Evolutionary conservation across 805 yeast genomes (phyloP).

Genomic region (Saccharomycopsis malanga): DNA sequence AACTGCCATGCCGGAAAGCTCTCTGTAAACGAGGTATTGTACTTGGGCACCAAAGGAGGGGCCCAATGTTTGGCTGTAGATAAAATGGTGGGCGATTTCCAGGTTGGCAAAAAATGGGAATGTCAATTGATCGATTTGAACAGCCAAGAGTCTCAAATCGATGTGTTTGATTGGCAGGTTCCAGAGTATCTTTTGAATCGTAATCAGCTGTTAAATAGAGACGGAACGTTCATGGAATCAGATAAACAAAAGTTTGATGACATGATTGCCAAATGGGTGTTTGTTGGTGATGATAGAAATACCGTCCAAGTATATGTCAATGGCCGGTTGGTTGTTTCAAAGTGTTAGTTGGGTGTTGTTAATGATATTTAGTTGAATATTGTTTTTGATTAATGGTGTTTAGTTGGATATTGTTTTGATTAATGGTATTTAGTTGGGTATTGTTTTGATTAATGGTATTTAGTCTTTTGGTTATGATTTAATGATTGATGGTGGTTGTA

Average conservation of each 20-base stretch:
- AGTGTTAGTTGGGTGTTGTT: no score
- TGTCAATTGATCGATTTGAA: conserved; percentile 67
- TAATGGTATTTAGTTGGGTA: no score
- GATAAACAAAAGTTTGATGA: conserved; percentile 42
- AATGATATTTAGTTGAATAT: no score
- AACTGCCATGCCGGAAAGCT: conserved; percentile 42
- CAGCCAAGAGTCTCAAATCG: conserved; percentile 51
- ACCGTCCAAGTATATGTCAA: conserved; percentile 74
- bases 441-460: no score
- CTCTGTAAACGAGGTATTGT: conserved; percentile 63
- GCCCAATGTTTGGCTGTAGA: conserved; percentile 65
- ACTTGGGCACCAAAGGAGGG: conserved; percentile 84
- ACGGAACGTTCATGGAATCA: conserved; percentile 20
- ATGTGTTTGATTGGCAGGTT: conserved; percentile 69
- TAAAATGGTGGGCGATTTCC: conserved; percentile 59
- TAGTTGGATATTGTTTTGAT: no score
- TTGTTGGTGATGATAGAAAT: conserved; percentile 91
- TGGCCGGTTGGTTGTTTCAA: conserved; percentile 59
- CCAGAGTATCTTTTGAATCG: conserved; percentile 29
- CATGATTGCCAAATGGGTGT: conserved; percentile 81
- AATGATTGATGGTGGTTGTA: no score
- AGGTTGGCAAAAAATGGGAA: conserved; percentile 75
- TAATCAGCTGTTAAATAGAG: conserved; percentile 12
- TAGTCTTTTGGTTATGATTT: no score
- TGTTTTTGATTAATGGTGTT: no score